phyloP scores from a whole-genome alignment of 805 yeast species.

The Suhomyces kilbournensis region DNA sequence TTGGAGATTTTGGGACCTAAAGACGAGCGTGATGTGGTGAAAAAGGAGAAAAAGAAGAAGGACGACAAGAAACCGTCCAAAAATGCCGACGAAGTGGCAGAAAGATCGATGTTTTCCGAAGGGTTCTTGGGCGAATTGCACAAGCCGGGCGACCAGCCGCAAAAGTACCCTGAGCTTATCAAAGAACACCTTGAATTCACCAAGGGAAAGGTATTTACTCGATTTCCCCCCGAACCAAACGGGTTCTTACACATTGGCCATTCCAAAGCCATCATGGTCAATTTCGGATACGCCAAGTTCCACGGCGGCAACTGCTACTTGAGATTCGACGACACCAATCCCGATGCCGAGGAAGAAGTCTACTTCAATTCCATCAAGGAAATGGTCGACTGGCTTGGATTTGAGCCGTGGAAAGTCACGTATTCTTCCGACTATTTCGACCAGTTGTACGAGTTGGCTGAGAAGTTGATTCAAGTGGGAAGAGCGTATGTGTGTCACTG shows the following conservation, averaged over 20 bases:
- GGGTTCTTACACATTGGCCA: conserved; percentile 98
- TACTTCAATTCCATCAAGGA: conserved; percentile 80
- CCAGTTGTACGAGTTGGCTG: conserved; percentile 83
- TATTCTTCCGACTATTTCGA: conserved; percentile 96
- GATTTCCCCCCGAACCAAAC: conserved; percentile 99
- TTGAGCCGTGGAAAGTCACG: conserved; percentile 88
- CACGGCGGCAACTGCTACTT: conserved; percentile 85
- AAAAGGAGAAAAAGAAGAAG: conserved; percentile 68
- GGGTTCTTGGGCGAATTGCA: conserved; percentile 96
- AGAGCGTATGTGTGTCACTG: conserved; percentile 92
- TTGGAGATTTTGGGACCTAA: conserved; percentile 82
- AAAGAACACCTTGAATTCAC: conserved; percentile 75
- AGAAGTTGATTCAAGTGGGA: conserved; percentile 64
- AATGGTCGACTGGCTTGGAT: conserved; percentile 93
- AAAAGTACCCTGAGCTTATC: conserved; percentile 82
- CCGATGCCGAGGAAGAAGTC: conserved; percentile 95
- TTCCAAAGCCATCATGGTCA: conserved; percentile 95
- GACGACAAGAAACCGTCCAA: conserved; percentile 25
- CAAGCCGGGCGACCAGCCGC: conserved; percentile 93
- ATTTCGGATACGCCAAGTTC: conserved; percentile 93
- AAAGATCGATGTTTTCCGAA: conserved; percentile 84
- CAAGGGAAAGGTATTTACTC: conserved; percentile 79
- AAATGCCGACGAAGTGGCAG: conserved; percentile 14
- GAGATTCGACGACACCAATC: conserved; percentile 96
- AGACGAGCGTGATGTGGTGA: conserved; percentile 86